Evolutionary conservation across 108 stramenopile species (phyloP).

Genomic region (Cyclotella cryptica): DNA sequence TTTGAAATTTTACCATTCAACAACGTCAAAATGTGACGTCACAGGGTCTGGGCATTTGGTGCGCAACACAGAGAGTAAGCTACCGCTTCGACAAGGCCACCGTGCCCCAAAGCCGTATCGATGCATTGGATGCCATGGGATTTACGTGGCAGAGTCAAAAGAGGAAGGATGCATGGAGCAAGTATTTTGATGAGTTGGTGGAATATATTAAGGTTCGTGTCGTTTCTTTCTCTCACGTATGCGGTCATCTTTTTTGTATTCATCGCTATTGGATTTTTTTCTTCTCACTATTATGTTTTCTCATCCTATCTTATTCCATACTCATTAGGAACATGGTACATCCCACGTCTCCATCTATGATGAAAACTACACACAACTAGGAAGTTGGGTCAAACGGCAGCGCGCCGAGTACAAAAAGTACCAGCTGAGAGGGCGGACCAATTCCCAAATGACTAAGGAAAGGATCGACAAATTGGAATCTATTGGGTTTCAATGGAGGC

Average conservation of each 20-base stretch:
- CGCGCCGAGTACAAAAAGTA: constrained; percentile 46
- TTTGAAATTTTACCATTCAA: not conserved
- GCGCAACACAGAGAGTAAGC: constrained; percentile 28
- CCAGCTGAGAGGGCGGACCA: constrained; percentile 22
- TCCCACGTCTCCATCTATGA: constrained; percentile 23
- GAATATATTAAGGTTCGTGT: constrained; percentile 28
- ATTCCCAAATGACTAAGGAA: constrained; percentile 35
- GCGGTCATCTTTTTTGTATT: not conserved
- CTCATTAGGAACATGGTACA: constrained; percentile 2
- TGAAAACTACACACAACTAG: constrained; percentile 27
- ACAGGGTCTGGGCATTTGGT: constrained; percentile 39
- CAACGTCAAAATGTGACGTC: not conserved
- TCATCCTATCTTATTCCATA: too few species aligned
- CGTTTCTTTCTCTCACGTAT: not conserved
- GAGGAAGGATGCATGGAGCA: constrained; percentile 42
- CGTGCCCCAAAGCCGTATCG: constrained; percentile 39
- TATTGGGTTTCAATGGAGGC: constrained; percentile 49
- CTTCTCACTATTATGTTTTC: too few species aligned
- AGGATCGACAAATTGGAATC: constrained; percentile 44
- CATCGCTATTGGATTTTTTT: too few species aligned
- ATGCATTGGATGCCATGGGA: constrained; percentile 40
- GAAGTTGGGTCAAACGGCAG: constrained; percentile 47
- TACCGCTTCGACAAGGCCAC: constrained; percentile 14
- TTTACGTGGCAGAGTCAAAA: constrained; percentile 49
- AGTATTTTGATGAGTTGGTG: constrained; percentile 31